These are phyloP conservation scores for Aspergillus sp. DNA, from an alignment of 2,329 filamentous ascomycete genomes.

Conservation along the genomic window DNA sequence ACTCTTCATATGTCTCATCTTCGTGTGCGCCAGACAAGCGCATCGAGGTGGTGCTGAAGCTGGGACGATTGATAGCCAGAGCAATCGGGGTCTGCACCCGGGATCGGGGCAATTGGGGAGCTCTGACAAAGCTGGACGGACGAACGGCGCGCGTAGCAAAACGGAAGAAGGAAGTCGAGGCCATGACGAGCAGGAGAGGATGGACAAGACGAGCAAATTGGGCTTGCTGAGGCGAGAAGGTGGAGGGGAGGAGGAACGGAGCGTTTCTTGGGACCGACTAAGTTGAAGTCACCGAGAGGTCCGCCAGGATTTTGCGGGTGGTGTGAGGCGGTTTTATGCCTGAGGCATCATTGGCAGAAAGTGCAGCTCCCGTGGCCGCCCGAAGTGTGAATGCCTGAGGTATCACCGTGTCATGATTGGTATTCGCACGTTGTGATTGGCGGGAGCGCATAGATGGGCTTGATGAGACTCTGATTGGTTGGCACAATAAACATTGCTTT, in stretches of 20 bases:
- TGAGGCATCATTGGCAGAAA: slow-evolving; percentile 12
- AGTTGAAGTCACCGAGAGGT: slow-evolving; percentile 15
- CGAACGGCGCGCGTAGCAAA: slow-evolving; percentile 59
- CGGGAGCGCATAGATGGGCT: neutral
- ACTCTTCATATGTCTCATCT: slow-evolving; percentile 99
- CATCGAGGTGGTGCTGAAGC: slow-evolving; percentile 48
- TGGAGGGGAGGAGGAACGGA: slow-evolving; percentile 8
- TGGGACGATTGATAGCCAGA: slow-evolving; percentile 52
- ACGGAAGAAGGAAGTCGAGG: slow-evolving; percentile 61
- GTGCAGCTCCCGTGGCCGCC: slow-evolving; percentile 13
- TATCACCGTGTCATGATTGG: slow-evolving; percentile 12
- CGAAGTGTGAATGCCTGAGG: slow-evolving; percentile 21
- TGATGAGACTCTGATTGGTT: slow-evolving; percentile 7
- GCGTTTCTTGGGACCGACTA: slow-evolving; percentile 10
- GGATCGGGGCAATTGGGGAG: slow-evolving; percentile 50
- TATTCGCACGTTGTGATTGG: slow-evolving; percentile 21
- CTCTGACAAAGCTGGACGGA: slow-evolving; percentile 55
- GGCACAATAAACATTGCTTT: neutral
- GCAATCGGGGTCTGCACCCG: slow-evolving; percentile 50
- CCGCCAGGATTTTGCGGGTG: slow-evolving; percentile 32
- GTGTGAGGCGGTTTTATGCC: slow-evolving; percentile 23
- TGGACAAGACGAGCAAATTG: slow-evolving; percentile 17
- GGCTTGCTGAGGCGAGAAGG: slow-evolving; percentile 1
- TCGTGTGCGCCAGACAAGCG: slow-evolving; percentile 57
- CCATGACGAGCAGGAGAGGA: slow-evolving; percentile 43